These are phyloP conservation scores for Hysterangium stoloniferum DNA, from an alignment of 768 basidiomycete species.

Conservation along the genomic window DNA sequence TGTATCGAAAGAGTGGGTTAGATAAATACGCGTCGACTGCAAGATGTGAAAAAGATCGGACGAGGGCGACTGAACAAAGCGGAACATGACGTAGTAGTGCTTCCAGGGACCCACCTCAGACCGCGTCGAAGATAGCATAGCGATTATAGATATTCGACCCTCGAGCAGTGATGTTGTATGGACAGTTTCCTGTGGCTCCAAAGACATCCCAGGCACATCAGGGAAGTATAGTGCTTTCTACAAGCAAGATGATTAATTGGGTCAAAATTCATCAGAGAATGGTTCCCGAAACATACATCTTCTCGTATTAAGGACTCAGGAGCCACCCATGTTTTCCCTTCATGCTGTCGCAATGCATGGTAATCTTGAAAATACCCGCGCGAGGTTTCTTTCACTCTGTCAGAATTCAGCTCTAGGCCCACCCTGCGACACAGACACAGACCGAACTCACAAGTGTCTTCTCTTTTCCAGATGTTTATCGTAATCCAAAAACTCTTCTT, in stretches of 20 bases:
- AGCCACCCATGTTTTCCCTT: slow-evolving; percentile 93
- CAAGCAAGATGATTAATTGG: not conserved
- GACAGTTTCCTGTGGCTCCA: slow-evolving; percentile 45
- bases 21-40: slow-evolving; percentile 44
- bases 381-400: slow-evolving; percentile 54
- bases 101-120: slow-evolving; percentile 58
- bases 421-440: not conserved
- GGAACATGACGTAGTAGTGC: not conserved
- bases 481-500: slow-evolving; percentile 63
- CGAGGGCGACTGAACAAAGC: slow-evolving; percentile 16
- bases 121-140: slow-evolving; percentile 78
- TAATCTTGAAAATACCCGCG: slow-evolving; percentile 88
- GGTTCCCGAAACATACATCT: slow-evolving; percentile 60
- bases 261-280: not conserved
- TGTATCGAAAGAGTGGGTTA: slow-evolving; percentile 58
- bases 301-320: slow-evolving; percentile 83
- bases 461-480: slow-evolving; percentile 66
- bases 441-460: slow-evolving; percentile 39
- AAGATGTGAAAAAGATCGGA: slow-evolving; percentile 56
- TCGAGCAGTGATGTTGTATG: slow-evolving; percentile 74
- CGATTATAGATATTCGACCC: slow-evolving; percentile 70
- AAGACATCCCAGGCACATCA: slow-evolving; percentile 65
- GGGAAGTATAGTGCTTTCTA: slow-evolving; percentile 93
- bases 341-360: slow-evolving; percentile 70
- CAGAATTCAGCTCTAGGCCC: not conserved